Percentiles rank a stretch among this genome's conserved stretches.
Evolutionary conservation across 1,284 basidiomycete species (phyloP).

Genomic region (Fomitopsis pinicola): DNA sequence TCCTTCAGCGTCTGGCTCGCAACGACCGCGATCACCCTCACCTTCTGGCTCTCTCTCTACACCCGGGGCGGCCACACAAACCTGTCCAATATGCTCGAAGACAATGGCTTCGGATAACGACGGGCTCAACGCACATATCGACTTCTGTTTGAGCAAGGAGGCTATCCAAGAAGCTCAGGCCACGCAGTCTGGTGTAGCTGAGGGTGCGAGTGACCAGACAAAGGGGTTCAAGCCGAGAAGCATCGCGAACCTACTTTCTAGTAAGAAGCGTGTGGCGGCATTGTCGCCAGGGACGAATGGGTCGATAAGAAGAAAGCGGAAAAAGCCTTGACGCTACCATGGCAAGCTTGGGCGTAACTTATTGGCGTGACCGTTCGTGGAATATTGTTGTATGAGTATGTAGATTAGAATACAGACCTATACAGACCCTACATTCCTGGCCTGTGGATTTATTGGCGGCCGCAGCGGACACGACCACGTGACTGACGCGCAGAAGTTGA

Average conservation of each 20-base stretch:
- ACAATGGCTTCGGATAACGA: slow-evolving; percentile 57
- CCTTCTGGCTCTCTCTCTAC: slow-evolving; percentile 9
- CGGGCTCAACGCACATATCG: slow-evolving; percentile 68
- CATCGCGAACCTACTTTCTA: not conserved
- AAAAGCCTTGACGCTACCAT: not conserved
- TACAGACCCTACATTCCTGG: too few species aligned
- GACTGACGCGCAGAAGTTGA: not conserved
- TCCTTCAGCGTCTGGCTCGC: not conserved
- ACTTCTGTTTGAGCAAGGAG: slow-evolving; percentile 70
- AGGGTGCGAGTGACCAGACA: not conserved
- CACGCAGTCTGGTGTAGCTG: not conserved
- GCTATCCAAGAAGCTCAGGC: slow-evolving; percentile 66
- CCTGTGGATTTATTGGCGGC: too few species aligned
- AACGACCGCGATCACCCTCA: slow-evolving; percentile 5
- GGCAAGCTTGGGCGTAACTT: not conserved
- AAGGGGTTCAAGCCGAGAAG: not conserved
- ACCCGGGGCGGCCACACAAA: slow-evolving; percentile 19
- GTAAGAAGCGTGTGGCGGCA: not conserved
- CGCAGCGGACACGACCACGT: not conserved
- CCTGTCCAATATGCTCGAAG: slow-evolving; percentile 65
- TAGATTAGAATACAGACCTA: too few species aligned
- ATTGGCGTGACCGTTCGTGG: not conserved
- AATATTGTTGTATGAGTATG: too few species aligned
- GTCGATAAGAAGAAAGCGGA: not conserved
- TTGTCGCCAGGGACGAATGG: not conserved